A percentile compares a stretch with the other conserved stretches of the same genome.
Conservation (phyloP, 1,139 yeast genomes). For the Starmera stellimalicola region DNA sequence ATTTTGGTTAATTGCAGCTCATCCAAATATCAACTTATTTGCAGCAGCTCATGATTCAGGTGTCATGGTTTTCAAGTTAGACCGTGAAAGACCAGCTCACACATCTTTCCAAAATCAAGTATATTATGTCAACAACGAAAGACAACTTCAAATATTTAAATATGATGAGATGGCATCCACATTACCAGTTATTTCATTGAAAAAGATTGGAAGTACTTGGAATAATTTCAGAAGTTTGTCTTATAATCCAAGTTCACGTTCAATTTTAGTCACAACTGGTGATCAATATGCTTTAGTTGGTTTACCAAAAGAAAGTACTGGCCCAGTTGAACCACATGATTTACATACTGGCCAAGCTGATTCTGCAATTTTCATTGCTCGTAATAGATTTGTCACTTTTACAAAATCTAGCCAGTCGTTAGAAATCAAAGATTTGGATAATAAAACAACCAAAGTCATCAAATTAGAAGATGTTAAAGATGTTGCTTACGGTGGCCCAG, state of each 20-base stretch:
- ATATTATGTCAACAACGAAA: slow-evolving; percentile 72
- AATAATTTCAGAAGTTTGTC: slow-evolving; percentile 76
- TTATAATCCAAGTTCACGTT: slow-evolving; percentile 87
- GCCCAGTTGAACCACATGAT: slow-evolving; percentile 84
- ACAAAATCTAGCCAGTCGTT: slow-evolving; percentile 53
- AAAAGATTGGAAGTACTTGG: slow-evolving; percentile 81
- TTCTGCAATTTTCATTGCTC: slow-evolving; percentile 83
- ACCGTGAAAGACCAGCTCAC: slow-evolving; percentile 94
- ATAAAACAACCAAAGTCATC: slow-evolving; percentile 72
- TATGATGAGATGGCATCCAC: slow-evolving; percentile 50
- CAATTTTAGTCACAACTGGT: slow-evolving; percentile 76
- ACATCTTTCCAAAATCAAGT: slow-evolving; percentile 62
- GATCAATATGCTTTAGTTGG: slow-evolving; percentile 65
- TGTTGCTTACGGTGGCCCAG: slow-evolving; percentile 74
- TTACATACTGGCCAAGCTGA: slow-evolving; percentile 74
- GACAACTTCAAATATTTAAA: slow-evolving; percentile 76
- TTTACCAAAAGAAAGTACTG: slow-evolving; percentile 81
- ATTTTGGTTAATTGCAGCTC: slow-evolving; percentile 88
- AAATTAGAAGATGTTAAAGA: slow-evolving; percentile 70
- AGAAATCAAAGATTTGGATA: slow-evolving; percentile 76
- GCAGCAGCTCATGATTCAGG: slow-evolving; percentile 98
- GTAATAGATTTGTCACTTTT: slow-evolving; percentile 88
- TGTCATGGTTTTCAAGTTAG: slow-evolving; percentile 95
- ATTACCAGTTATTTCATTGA: slow-evolving; percentile 73
- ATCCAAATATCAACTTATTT: slow-evolving; percentile 83